A percentile compares a stretch with the other conserved stretches of the same genome.
Conservation (phyloP, 163 green algal genomes). For the Scenedesmus sp. region DNA sequence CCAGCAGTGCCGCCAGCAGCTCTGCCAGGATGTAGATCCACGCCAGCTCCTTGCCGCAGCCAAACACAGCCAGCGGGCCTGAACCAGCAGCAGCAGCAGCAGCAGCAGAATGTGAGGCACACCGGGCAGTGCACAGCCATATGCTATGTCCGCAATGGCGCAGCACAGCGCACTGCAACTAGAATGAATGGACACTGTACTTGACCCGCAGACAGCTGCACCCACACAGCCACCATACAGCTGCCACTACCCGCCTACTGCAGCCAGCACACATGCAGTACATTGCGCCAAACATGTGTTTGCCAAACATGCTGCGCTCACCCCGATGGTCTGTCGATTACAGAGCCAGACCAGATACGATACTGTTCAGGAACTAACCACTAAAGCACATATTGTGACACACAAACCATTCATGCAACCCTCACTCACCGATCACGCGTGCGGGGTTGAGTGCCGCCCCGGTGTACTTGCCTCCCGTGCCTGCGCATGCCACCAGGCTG, state of each 20-base stretch:
- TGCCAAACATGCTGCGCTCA: too few relatives aligned
- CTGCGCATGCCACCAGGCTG: slow-evolving; percentile 37
- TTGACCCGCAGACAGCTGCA: too few relatives aligned
- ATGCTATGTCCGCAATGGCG: too few relatives aligned
- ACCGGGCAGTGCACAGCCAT: neutral
- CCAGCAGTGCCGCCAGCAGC: slow-evolving; percentile 31
- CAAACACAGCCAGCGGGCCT: slow-evolving; percentile 61
- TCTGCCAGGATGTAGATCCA: slow-evolving; percentile 43
- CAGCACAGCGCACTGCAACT: neutral
- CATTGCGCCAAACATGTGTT: too few relatives aligned
- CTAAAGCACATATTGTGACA: neutral
- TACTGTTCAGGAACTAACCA: too few relatives aligned
- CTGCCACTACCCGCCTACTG: too few relatives aligned
- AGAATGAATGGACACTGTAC: neutral
- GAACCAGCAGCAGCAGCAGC: neutral
- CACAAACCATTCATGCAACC: neutral
- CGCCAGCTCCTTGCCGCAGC: slow-evolving; percentile 13
- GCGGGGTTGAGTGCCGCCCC: slow-evolving; percentile 74
- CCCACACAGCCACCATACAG: too few relatives aligned
- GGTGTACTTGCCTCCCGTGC: slow-evolving; percentile 62
- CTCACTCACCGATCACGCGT: slow-evolving; percentile 60
- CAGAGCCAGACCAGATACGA: too few relatives aligned
- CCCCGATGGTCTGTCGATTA: too few relatives aligned
- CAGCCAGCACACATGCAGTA: too few relatives aligned
- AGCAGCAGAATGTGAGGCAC: neutral